Percentiles rank a stretch among this genome's conserved stretches.
These are phyloP conservation scores for Nothopassalora personata DNA, from an alignment of 2,329 filamentous ascomycete species.

Conservation along the genomic window DNA sequence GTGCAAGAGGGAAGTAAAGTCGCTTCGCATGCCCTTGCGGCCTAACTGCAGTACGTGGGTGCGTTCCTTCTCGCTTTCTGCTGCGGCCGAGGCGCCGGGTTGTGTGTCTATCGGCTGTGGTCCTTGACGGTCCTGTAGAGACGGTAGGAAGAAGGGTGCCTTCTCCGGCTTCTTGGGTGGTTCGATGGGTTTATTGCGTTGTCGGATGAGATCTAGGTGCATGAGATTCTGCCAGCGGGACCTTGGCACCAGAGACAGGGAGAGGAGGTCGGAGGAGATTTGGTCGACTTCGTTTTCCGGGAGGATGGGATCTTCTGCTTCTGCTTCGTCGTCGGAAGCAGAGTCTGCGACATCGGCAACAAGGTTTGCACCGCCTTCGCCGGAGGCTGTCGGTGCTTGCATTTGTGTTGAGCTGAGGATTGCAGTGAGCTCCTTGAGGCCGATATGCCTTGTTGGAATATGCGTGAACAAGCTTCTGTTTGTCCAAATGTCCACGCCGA, in stretches of 20 bases:
- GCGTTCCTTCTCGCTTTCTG: slow-evolving; percentile 31
- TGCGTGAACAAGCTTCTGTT: slow-evolving; percentile 89
- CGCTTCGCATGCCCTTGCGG: slow-evolving; percentile 8
- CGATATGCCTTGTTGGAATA: slow-evolving; percentile 77
- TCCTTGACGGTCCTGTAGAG: slow-evolving; percentile 42
- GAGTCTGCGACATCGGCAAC: slow-evolving; percentile 71
- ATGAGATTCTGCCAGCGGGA: slow-evolving; percentile 91
- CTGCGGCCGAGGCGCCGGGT: slow-evolving; percentile 10
- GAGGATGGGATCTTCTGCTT: slow-evolving; percentile 50
- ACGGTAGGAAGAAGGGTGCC: slow-evolving; percentile 90
- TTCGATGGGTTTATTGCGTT: slow-evolving; percentile 90
- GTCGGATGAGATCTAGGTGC: slow-evolving; percentile 82
- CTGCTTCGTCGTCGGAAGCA: slow-evolving; percentile 42
- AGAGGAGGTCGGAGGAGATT: slow-evolving; percentile 75
- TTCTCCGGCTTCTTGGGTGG: slow-evolving; percentile 88
- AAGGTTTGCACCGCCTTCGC: slow-evolving; percentile 70
- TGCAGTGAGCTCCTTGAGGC: slow-evolving; percentile 64
- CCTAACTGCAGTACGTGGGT: slow-evolving; percentile 29
- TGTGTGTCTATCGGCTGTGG: slow-evolving; percentile 12
- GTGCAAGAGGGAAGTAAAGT: slow-evolving; percentile 47
- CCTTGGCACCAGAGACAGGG: slow-evolving; percentile 81
- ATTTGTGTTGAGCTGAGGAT: slow-evolving; percentile 39
- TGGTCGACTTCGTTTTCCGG: slow-evolving; percentile 40
- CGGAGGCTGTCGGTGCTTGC: slow-evolving; percentile 64
- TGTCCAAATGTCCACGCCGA: slow-evolving; percentile 93